Conservation (phyloP, 352 stramenopile genomes). For the Pythium insidiosum region DNA sequence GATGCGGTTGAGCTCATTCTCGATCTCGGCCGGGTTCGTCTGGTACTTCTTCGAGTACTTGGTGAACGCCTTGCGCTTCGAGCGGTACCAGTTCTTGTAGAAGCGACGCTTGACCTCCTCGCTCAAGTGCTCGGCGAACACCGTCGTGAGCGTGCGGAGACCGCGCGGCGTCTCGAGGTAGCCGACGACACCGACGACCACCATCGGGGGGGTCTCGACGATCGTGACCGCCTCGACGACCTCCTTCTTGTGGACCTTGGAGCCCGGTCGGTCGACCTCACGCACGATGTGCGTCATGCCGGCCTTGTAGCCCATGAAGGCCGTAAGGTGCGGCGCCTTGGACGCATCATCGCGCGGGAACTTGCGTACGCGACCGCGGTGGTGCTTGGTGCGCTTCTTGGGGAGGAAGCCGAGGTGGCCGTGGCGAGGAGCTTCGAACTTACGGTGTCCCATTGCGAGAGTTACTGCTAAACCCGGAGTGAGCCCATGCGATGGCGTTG, state of each 20-base stretch:
- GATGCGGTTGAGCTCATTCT: conserved; percentile 98
- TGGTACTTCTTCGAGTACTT: conserved; percentile 99
- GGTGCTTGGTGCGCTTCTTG: conserved; percentile 99
- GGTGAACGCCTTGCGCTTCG: conserved; percentile 99
- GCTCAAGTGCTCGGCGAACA: conserved; percentile 99
- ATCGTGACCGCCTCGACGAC: conserved; percentile 99
- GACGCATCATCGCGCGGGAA: conserved; percentile 98
- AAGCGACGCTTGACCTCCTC: conserved; percentile 99
- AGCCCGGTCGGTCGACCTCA: conserved; percentile 97
- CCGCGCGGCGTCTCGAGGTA: conserved; percentile 99
- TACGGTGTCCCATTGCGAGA: conserved; percentile 95
- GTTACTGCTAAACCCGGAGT: conserved; percentile 86
- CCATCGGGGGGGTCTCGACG: conserved; percentile 99
- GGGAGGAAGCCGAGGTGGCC: conserved; percentile 98
- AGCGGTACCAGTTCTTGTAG: conserved; percentile 99
- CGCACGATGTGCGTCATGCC: conserved; percentile 99
- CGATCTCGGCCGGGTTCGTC: conserved; percentile 87
- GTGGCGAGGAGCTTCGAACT: conserved; percentile 96
- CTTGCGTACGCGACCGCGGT: conserved; percentile 97
- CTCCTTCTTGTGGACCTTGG: conserved; percentile 99
- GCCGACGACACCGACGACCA: conserved; percentile 98
- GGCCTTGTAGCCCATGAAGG: conserved; percentile 99
- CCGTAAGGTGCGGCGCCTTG: conserved; percentile 97
- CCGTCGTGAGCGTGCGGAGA: conserved; percentile 98
- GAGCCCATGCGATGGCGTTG: too few species aligned